phyloP scores from a whole-genome alignment of 192 early-diverging fungal genomes.

The Cetraspora pellucida region DNA sequence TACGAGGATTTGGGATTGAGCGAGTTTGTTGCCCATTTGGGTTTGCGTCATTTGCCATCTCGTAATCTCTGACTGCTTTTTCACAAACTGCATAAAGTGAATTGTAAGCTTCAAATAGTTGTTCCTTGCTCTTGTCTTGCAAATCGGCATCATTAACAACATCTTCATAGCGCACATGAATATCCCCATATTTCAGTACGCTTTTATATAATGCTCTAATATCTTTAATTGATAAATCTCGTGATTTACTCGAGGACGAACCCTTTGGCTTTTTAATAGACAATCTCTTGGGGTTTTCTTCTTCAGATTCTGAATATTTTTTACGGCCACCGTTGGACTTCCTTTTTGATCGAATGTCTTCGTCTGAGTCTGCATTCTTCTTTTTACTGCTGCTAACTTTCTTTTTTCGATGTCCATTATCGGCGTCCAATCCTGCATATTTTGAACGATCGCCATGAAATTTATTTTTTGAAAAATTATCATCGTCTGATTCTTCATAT shows the following conservation, averaged over 20 bases:
- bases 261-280: not conserved
- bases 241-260: not conserved
- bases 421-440: not conserved
- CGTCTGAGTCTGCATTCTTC: conserved; percentile 41
- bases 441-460: not conserved
- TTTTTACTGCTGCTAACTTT: conserved; percentile 26
- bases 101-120: conserved; percentile 46
- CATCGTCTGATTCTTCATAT: not conserved
- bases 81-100: conserved; percentile 53
- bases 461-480: not conserved
- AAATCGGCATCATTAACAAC: conserved; percentile 84
- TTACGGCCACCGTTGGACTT: not conserved
- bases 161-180: conserved; percentile 77
- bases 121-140: conserved; percentile 57
- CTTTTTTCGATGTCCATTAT: not conserved
- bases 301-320: not conserved
- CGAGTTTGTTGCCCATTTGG: conserved; percentile 13
- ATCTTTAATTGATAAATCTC: conserved; percentile 74
- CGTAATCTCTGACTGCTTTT: conserved; percentile 45
- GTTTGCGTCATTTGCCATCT: conserved; percentile 39
- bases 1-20: conserved; percentile 38
- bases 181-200: conserved; percentile 82
- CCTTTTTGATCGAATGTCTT: conserved; percentile 36
- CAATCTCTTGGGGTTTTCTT: too few species aligned
- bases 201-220: conserved; percentile 78